A percentile compares a stretch with the other conserved stretches of the same genome.
Conservation (phyloP, 2,329 filamentous ascomycete species). For the Cladosporium sp. region DNA sequence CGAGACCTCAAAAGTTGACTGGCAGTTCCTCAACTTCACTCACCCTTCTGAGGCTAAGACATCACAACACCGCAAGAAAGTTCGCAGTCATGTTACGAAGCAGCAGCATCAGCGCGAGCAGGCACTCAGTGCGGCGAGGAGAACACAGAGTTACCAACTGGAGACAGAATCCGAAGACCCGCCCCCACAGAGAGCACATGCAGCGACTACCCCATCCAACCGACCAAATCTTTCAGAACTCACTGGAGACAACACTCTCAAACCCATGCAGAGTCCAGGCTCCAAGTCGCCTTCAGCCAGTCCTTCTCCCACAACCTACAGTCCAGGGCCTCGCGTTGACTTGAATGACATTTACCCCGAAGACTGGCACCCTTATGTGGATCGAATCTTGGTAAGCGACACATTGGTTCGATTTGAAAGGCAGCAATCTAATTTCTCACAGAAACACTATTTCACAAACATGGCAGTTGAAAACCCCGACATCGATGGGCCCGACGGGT, state of each 20-base stretch:
- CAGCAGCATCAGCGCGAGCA: conserved; percentile 29
- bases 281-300: conserved; percentile 19
- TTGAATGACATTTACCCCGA: conserved; percentile 35
- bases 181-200: conserved; percentile 13
- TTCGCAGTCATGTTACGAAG: conserved; percentile 33
- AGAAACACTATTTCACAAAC: conserved; percentile 29
- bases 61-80: conserved; percentile 28
- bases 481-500: conserved; percentile 33
- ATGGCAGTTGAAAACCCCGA: conserved; percentile 43
- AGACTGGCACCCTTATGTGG: conserved; percentile 33
- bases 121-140: conserved; percentile 20
- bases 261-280: not conserved
- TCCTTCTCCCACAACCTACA: conserved; percentile 19
- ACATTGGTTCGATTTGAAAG: not conserved
- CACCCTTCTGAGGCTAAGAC: conserved; percentile 33
- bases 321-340: conserved; percentile 23
- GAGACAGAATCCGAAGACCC: not conserved
- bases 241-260: not conserved
- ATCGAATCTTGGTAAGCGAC: conserved; percentile 26
- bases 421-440: not conserved
- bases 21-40: conserved; percentile 33
- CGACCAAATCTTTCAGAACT: conserved; percentile 1
- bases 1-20: conserved; percentile 26
- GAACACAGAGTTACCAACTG: conserved; percentile 11
- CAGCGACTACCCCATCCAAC: conserved; percentile 14